Base-by-base conservation (phyloP, 768 basidiomycete species). In the Russula virescens region DNA sequence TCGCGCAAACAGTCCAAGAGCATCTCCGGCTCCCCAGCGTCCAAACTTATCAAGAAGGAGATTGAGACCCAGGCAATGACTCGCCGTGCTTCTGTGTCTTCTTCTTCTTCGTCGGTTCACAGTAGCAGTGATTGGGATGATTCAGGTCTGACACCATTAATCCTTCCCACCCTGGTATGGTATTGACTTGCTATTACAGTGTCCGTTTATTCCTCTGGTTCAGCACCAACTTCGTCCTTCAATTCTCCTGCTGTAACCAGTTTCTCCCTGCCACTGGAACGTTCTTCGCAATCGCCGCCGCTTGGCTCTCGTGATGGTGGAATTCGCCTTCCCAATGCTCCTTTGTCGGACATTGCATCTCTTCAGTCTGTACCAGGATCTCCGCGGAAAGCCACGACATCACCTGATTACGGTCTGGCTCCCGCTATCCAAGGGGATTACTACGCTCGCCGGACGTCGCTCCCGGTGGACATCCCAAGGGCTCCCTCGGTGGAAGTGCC, bases 61-160 rank as follows among this genome's bases (percentile, higher is more conserved):
- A 80, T 69, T 51, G 69, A 65, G 63, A 16, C 53, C 11, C 58
- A 70, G 21, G 61, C 60, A 76, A 76, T 62, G 77, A 84, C 60
- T 21, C 78, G 88, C 34, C 79, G 89, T 51, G 77, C 79, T 58
- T 88, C 86, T 11, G 83, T 89, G 19, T 88, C 84, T 4, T 83
- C 85, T 0, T 81, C 78, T n/a, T 73, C 72, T 35, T 80, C 74
- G 66, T 86, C 78, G 62, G 80, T 78, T 56, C 82, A 80, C 53
- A 83, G 81, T 0, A 80, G 79, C 66, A 89, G 88, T 66, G 90
- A 92, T 71, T 92, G 89, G 89, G 89, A 92, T 71, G 89, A 91
- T 72, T 82, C 75, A 75, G 80, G 89, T 89, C 10, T 1, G 61
- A 74, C 42, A 62, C 71, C 70, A 7, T 77, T 65, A n/a, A 52